Evolutionary conservation across 352 stramenopile species (phyloP).

Genomic region (Globisporangium ultimum): DNA sequence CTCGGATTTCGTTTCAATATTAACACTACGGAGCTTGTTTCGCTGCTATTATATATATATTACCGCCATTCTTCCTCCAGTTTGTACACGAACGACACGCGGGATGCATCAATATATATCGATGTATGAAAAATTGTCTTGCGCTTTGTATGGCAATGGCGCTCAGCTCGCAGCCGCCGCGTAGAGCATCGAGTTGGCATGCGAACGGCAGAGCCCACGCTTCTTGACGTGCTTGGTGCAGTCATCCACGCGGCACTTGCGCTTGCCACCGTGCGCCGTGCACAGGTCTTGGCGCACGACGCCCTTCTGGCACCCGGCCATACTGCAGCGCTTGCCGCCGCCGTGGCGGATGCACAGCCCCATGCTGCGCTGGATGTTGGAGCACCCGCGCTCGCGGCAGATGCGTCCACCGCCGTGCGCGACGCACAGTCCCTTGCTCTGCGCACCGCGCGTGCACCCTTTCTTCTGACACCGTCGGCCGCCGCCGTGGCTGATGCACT

Average conservation of each 20-base stretch:
- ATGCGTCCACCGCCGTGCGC: conserved; percentile 80
- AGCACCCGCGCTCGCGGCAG: conserved; percentile 73
- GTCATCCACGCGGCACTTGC: conserved; percentile 74
- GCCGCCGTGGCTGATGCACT: conserved; percentile 81
- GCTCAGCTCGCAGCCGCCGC: conserved; percentile 2
- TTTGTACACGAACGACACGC: too few relatives aligned
- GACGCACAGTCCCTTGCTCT: conserved; percentile 83
- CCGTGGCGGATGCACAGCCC: conserved; percentile 80
- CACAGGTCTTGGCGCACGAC: conserved; percentile 86
- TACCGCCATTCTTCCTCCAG: too few relatives aligned
- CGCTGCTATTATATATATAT: too few relatives aligned
- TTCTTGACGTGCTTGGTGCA: conserved; percentile 88
- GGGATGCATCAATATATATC: too few relatives aligned
- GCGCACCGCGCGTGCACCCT: conserved; percentile 73
- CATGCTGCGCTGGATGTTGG: conserved; percentile 87
- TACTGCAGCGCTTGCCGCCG: conserved; percentile 76
- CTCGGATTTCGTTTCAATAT: too few relatives aligned
- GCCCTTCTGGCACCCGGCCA: conserved; percentile 78
- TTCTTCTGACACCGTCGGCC: conserved; percentile 79
- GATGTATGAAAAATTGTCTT: too few relatives aligned
- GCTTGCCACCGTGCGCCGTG: conserved; percentile 83
- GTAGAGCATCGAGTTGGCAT: conserved; percentile 68
- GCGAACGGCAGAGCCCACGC: conserved; percentile 71
- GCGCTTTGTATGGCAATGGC: neutral
- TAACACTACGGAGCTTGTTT: too few relatives aligned